phyloP scores from a whole-genome alignment of 129 eudicot species.

The Pulicaria dysenterica region DNA sequence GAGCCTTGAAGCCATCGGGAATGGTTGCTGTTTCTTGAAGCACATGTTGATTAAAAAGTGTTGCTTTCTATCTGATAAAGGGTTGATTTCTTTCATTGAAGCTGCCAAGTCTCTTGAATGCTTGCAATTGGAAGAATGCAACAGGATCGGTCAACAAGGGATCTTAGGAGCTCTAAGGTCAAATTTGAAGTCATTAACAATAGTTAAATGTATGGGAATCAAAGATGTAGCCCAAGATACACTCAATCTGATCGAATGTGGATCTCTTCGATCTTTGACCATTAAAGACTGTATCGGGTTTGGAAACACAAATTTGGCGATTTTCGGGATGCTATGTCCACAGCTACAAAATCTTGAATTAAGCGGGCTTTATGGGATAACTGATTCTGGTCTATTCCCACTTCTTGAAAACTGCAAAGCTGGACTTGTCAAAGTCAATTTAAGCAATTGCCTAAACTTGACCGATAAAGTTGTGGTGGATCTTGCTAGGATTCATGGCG shows the following conservation, averaged over 20 bases:
- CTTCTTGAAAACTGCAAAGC: constrained; percentile 57
- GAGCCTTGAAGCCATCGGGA: constrained; percentile 78
- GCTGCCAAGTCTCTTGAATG: constrained; percentile 66
- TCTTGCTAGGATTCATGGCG: constrained; percentile 67
- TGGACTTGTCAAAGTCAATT: constrained; percentile 71
- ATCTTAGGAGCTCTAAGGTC: constrained; percentile 59
- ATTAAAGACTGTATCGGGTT: constrained; percentile 69
- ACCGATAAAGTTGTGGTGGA: constrained; percentile 54
- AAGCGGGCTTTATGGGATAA: constrained; percentile 69
- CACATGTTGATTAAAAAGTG: constrained; percentile 73
- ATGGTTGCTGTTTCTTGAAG: constrained; percentile 68
- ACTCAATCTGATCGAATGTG: constrained; percentile 46
- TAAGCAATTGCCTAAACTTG: constrained; percentile 67
- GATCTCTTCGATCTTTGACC: constrained; percentile 75
- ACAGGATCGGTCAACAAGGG: constrained; percentile 68
- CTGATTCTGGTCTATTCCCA: constrained; percentile 64
- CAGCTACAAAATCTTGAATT: constrained; percentile 68
- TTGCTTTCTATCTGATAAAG: constrained; percentile 78
- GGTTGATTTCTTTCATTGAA: constrained; percentile 63
- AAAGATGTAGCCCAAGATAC: constrained; percentile 50
- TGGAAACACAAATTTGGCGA: constrained; percentile 59
- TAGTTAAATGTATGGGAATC: constrained; percentile 83
- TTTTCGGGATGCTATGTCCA: constrained; percentile 74
- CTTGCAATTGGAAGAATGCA: constrained; percentile 80
- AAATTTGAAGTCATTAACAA: constrained; percentile 65